Evolutionary conservation across 495 filamentous ascomycete genomes (phyloP), one percentile per base, ranked within the genome.

Genomic region (Achaetomiella virescens): DNA sequence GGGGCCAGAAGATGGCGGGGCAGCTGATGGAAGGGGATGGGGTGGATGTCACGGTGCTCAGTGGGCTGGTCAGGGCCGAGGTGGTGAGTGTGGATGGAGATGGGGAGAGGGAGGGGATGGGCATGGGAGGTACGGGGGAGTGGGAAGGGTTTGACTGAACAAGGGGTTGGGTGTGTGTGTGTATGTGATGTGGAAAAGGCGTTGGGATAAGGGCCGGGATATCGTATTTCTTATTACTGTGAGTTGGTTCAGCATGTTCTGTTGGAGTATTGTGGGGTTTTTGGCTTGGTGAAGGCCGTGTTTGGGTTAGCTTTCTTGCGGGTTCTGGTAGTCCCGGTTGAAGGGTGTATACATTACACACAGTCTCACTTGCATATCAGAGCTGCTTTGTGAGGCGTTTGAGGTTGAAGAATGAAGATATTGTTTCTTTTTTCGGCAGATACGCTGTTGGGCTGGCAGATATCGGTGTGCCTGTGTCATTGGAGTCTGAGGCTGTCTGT

Each of bases 1-100:
- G 66, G 90, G 87, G 9, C n/a, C 84, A 87, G 64, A 88, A 86
- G 73, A 68, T 75, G 48, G 75, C 77, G 20, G 84, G 82, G 1
- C 78, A 81, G 54, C 73, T 84, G 49, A 85, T 91, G 75, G 83
- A 73, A 0, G 75, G 81, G 58, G 77, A 84, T 22, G 81, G 84
- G 55, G 75, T 89, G 48, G 86, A 91, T 53, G 73, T 85, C 31
- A 88, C 88, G 0, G 73, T 90, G 2, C 17, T 69, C 46, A 68
- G 59, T 21, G 55, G 57, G 9, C 27, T 69, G 43, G 21, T 65
- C 25, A 48, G 65, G 48, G 41, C 59, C 1, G 58, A 65, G 35
- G 57, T 48, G 45, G 37, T 10, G n/a, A 44, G 31, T 37, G 48
- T 11, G 17, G 43, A 35, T 38, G 52, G 42, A 31, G 31, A 38